Evolutionary conservation across 163 green algal genomes (phyloP).

Genomic region (Scenedesmus sp.): DNA sequence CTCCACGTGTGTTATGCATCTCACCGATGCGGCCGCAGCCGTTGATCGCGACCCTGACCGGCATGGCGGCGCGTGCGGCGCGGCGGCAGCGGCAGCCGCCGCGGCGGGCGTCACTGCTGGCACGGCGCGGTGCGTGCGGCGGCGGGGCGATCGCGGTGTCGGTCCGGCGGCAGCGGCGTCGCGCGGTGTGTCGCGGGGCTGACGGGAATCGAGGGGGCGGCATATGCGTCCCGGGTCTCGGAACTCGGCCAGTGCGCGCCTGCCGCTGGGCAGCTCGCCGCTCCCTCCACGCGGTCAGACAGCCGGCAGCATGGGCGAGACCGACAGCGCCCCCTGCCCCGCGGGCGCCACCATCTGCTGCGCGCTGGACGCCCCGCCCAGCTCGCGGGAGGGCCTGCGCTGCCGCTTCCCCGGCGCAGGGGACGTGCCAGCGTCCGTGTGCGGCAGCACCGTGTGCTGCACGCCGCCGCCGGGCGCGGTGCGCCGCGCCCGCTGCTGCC

Average conservation of each 20-base stretch:
- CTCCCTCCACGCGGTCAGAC: no score
- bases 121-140: slow-evolving; percentile 31
- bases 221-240: no score
- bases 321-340: neutral
- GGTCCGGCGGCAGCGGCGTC: neutral
- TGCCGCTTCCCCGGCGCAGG: slow-evolving; percentile 20
- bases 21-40: slow-evolving; percentile 79
- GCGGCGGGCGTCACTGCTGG: slow-evolving; percentile 5
- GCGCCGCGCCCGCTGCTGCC: no score
- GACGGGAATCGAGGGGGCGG: neutral
- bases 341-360: slow-evolving; percentile 6
- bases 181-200: neutral
- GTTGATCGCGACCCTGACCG: slow-evolving; percentile 67
- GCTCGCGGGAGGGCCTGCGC: slow-evolving; percentile 11
- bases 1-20: no score
- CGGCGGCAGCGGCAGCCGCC: slow-evolving; percentile 12
- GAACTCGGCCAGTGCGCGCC: no score
- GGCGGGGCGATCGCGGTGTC: neutral
- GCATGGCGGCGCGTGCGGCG: slow-evolving; percentile 13
- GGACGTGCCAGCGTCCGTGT: slow-evolving; percentile 9
- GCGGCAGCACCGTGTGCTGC: slow-evolving; percentile 17
- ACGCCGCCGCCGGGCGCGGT: no score
- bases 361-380: no score
- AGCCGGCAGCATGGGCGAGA: neutral
- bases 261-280: no score